These are phyloP conservation scores for Apiotrichum porosum DNA, from an alignment of 1,284 basidiomycete genomes.

Conservation along the genomic window DNA sequence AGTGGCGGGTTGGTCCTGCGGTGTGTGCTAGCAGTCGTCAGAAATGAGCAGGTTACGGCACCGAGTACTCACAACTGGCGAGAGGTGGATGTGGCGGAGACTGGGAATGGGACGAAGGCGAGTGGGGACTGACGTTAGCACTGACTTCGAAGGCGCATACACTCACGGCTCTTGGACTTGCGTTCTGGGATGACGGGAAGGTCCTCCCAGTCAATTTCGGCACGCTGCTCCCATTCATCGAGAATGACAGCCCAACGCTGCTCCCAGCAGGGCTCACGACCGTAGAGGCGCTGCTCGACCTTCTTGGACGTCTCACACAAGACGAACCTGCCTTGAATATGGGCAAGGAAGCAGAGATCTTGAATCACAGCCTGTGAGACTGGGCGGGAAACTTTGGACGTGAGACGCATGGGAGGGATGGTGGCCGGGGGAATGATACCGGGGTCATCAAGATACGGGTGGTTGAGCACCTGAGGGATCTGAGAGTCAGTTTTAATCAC, in stretches of 20 bases:
- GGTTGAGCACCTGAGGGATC: slow-evolving; percentile 37
- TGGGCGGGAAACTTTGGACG: slow-evolving; percentile 12
- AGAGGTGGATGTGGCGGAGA: slow-evolving; percentile 26
- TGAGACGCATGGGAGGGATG: slow-evolving; percentile 18
- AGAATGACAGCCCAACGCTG: slow-evolving; percentile 40
- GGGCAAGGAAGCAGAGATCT: slow-evolving; percentile 42
- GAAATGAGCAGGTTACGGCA: too few relatives aligned
- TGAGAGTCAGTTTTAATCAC: slow-evolving; percentile 5
- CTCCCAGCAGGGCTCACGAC: slow-evolving; percentile 37
- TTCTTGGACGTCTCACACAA: slow-evolving; percentile 30
- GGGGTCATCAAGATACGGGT: slow-evolving; percentile 29
- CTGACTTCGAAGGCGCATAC: background rate
- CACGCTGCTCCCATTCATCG: slow-evolving; percentile 23
- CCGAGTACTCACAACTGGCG: slow-evolving; percentile 22
- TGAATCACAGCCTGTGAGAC: slow-evolving; percentile 24
- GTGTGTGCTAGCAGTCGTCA: too few relatives aligned
- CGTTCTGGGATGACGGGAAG: slow-evolving; percentile 1
- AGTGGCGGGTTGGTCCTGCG: too few relatives aligned
- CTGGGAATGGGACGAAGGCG: background rate
- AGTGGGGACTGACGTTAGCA: background rate
- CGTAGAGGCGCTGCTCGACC: slow-evolving; percentile 25
- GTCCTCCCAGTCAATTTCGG: slow-evolving; percentile 37
- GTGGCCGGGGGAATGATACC: slow-evolving; percentile 13
- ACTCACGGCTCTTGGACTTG: too few relatives aligned
- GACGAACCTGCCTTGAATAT: slow-evolving; percentile 25